Evolutionary conservation across 2,329 filamentous ascomycete genomes (phyloP).

Genomic region (Scedosporium aurantiacum): DNA sequence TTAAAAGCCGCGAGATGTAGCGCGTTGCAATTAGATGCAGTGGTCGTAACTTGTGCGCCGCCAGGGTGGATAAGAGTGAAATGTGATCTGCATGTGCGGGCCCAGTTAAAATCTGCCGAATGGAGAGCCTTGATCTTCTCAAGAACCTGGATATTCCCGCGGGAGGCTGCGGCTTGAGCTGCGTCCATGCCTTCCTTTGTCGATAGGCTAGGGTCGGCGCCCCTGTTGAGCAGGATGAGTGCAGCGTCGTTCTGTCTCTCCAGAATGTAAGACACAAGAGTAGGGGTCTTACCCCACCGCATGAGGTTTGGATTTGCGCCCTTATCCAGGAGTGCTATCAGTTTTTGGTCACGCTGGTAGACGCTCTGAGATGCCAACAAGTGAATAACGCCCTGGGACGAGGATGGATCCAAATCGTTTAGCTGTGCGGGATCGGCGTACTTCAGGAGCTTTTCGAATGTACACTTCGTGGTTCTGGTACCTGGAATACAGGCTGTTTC

Average conservation of each 20-base stretch:
- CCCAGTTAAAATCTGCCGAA: conserved; percentile 7
- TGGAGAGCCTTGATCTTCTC: conserved; percentile 1
- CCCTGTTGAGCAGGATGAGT: conserved; percentile 6
- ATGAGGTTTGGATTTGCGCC: conserved; percentile 4
- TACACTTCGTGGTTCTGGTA: neutral
- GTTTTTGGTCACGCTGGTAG: neutral
- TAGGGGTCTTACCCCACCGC: neutral
- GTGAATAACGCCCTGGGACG: conserved; percentile 2
- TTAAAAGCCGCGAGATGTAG: conserved; percentile 11
- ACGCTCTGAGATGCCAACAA: neutral
- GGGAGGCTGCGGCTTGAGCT: conserved; percentile 6
- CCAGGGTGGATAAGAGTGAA: conserved; percentile 8
- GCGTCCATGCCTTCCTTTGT: conserved; percentile 8
- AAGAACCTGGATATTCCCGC: conserved; percentile 1
- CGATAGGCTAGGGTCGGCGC: conserved; percentile 7
- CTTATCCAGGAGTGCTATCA: neutral
- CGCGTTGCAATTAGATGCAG: conserved; percentile 7
- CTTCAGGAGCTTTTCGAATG: conserved; percentile 2
- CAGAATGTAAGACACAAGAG: conserved; percentile 10
- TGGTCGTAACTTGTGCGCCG: conserved; percentile 2
- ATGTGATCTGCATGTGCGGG: conserved; percentile 7
- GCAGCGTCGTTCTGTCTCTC: conserved; percentile 9
- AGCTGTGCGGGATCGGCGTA: neutral
- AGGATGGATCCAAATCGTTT: neutral
- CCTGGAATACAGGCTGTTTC: conserved; percentile 1